Conservation (phyloP, 768 basidiomycete genomes). For the Atractiella rhizophila region DNA sequence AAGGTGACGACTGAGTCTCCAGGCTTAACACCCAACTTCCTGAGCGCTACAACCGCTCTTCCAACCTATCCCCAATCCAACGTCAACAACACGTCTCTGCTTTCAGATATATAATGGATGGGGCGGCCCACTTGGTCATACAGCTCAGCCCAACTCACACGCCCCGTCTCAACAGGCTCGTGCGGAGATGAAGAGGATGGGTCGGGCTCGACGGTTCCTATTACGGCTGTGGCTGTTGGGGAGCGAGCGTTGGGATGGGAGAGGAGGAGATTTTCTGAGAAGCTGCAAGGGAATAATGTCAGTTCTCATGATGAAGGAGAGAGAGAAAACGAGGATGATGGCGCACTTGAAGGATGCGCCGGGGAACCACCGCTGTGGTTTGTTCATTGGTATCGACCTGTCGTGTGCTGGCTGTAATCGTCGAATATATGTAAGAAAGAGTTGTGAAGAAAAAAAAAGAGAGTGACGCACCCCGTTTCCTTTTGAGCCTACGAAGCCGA, state of each 20-base stretch:
- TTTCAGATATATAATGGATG: too few species aligned
- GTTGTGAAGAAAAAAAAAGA: neutral
- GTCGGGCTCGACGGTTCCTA: conserved; percentile 1
- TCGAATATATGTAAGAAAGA: neutral
- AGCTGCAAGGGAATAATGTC: neutral
- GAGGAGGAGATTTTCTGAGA: neutral
- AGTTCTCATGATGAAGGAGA: neutral
- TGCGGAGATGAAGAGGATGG: neutral
- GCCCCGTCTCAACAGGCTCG: neutral
- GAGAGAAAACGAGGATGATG: neutral
- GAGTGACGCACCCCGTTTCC: neutral
- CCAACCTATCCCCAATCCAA: too few species aligned
- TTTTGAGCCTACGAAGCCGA: neutral
- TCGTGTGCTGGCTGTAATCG: neutral
- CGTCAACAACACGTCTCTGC: too few species aligned
- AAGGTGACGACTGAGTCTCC: conserved; percentile 1
- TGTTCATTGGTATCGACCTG: neutral
- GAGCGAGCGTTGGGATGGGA: neutral
- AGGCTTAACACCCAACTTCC: neutral
- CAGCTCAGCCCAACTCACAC: conserved; percentile 1
- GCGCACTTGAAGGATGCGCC: neutral
- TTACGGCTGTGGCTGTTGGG: neutral
- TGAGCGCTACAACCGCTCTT: neutral
- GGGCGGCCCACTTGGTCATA: conserved; percentile 2
- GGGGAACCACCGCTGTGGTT: conserved; percentile 1